Percentiles rank a stretch among this genome's conserved stretches.
These are phyloP conservation scores for Pyrenophora seminiperda DNA, from an alignment of 2,329 filamentous ascomycete genomes.

Conservation along the genomic window DNA sequence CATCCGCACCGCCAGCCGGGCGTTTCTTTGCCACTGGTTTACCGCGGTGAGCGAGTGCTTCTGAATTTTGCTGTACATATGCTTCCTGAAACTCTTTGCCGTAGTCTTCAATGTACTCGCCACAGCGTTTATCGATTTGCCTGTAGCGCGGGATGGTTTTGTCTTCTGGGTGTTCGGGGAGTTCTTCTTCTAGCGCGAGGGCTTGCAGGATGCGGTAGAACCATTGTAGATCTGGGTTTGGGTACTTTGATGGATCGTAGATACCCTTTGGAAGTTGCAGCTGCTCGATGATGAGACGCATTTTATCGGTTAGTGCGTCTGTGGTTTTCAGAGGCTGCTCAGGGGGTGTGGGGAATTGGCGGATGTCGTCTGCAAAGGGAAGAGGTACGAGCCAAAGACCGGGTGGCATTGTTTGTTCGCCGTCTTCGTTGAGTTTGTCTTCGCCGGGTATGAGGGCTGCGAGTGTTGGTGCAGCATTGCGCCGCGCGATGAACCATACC, in stretches of 20 bases:
- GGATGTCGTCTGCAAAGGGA: constrained; percentile 87
- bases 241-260: constrained; percentile 86
- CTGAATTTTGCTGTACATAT: constrained; percentile 49
- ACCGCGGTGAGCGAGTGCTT: constrained; percentile 50
- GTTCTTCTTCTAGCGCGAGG: constrained; percentile 86
- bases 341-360: constrained; percentile 70
- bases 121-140: constrained; percentile 85
- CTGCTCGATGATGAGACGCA: constrained; percentile 82
- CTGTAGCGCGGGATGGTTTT: constrained; percentile 82
- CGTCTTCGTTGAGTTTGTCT: constrained; percentile 66
- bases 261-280: constrained; percentile 83
- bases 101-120: constrained; percentile 79
- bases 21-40: constrained; percentile 53
- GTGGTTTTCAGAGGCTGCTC: constrained; percentile 56
- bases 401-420: constrained; percentile 73
- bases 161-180: constrained; percentile 75
- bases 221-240: constrained; percentile 93
- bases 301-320: constrained; percentile 75
- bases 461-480: constrained; percentile 78
- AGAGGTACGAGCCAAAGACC: constrained; percentile 89
- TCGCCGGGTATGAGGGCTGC: constrained; percentile 80
- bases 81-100: constrained; percentile 69
- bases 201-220: constrained; percentile 94
- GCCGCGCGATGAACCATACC: constrained; percentile 85
- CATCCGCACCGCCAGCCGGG: constrained; percentile 15